Conservation (phyloP, 805 yeast genomes). For the Sungouiella thailandica region DNA sequence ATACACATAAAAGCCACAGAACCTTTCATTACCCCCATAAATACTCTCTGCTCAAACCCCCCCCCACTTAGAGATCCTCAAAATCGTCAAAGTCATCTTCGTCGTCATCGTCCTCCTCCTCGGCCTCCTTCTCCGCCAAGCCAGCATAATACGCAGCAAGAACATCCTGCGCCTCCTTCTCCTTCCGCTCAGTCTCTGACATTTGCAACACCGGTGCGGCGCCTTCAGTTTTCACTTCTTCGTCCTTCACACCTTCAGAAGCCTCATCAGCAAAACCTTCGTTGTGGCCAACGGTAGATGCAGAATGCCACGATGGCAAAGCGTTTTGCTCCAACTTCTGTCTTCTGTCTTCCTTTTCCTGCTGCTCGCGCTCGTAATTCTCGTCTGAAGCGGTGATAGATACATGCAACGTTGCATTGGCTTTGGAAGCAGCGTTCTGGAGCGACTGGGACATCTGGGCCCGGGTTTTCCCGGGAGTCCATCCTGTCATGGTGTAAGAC, state of each 20-base stretch:
- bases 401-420: slow-evolving; percentile 85
- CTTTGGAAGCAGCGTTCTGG: slow-evolving; percentile 50
- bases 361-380: slow-evolving; percentile 58
- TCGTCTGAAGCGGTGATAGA: slow-evolving; percentile 87
- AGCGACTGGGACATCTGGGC: slow-evolving; percentile 28
- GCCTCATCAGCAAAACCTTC: slow-evolving; percentile 37
- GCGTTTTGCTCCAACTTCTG: slow-evolving; percentile 84
- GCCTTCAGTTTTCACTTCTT: slow-evolving; percentile 26
- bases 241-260: slow-evolving; percentile 23
- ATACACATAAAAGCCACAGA: no score
- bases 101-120: slow-evolving; percentile 56
- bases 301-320: slow-evolving; percentile 93
- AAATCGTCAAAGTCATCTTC: slow-evolving; percentile 38
- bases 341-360: slow-evolving; percentile 62
- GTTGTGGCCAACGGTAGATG: slow-evolving; percentile 78
- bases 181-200: slow-evolving; percentile 14
- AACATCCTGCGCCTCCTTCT: slow-evolving; percentile 64
- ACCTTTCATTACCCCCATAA: no score
- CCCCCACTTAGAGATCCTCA: no score
- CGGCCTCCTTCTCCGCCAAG: slow-evolving; percentile 63
- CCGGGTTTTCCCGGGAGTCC: slow-evolving; percentile 29
- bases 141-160: slow-evolving; percentile 65
- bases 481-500: slow-evolving; percentile 58
- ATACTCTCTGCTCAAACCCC: no score
- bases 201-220: slow-evolving; percentile 4